Evolutionary conservation across 2,329 filamentous ascomycete genomes (phyloP), one percentile per base, ranked within the genome.

Genomic region (Aspergillus nomiae): DNA sequence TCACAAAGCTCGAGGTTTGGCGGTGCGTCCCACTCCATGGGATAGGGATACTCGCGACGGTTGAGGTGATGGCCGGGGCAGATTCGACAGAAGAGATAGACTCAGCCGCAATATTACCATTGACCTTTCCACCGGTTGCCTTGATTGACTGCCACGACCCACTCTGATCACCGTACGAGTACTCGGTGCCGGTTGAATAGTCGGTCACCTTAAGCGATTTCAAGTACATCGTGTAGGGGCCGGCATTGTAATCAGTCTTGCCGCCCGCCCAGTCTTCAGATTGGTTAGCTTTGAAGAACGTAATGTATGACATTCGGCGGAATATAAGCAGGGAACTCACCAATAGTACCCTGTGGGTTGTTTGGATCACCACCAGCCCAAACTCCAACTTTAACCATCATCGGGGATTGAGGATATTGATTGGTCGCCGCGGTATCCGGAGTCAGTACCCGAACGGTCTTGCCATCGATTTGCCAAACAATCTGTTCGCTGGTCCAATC

Each of bases 351-450:
- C 16, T 84, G 77, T 1, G 89, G 74, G 77, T 98, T 97, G 32
- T 83, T 84, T 0, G 92, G 80, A 77, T 98, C 95, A 70, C 95
- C 95, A 73, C 93, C 95, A 59, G 92, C 89, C 95, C 95, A 99
- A 61, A 90, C 83, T 64, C 95, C 95, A 71, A 98, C 89, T 79
- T 94, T 96, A 80, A 98, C 82, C 79, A 93, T 90, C 92, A 97
- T 97, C 4, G 95, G 95, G 0, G 93, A 93, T 81, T 99, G 95
- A 9, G 95, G 95, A 75, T 96, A 99, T 78, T 96, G 91, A 66
- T 74, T 72, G 45, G 84, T 74, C 65, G 89, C 86, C 63, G 94
- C 91, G 58, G 91, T 88, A 56, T 81, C 83, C 46, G 87, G 86
- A 54, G 85, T 88, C 63, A 97, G 84, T 12, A 91, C 90, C 63